A percentile compares a stretch with the other conserved stretches of the same genome.
Conservation (phyloP, 208 protist species). For the Leptomonas seymouri region DNA sequence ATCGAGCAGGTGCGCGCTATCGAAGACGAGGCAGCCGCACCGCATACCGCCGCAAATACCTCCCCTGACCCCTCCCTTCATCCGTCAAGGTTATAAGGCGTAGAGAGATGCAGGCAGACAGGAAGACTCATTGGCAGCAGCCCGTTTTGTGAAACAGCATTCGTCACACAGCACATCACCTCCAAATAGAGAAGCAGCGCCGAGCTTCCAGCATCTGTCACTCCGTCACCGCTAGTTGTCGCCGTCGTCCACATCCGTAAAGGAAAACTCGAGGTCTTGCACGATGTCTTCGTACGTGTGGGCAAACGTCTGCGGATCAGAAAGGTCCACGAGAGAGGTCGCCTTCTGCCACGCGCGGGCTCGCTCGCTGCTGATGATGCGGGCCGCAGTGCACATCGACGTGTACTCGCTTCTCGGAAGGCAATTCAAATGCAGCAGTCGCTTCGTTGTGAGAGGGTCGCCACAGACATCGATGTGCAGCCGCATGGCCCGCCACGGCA, state of each 20-base stretch:
- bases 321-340: conserved; percentile 70
- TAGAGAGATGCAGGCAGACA: no score
- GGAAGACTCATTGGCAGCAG: no score
- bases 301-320: conserved; percentile 80
- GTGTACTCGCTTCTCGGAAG: conserved; percentile 78
- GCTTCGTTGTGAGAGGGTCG: conserved; percentile 54
- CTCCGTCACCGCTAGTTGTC: not conserved
- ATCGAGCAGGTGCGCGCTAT: no score
- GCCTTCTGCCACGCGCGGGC: conserved; percentile 38
- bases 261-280: conserved; percentile 66
- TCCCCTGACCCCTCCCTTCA: no score
- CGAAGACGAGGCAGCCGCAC: no score
- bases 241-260: conserved; percentile 13
- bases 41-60: no score
- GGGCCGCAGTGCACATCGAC: conserved; percentile 38
- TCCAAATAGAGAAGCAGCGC: no score
- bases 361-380: conserved; percentile 40
- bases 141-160: no score
- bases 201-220: no score
- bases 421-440: conserved; percentile 60
- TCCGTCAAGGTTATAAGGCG: no score
- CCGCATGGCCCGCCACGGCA: conserved; percentile 39
- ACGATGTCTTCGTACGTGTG: conserved; percentile 83
- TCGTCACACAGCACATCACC: no score
- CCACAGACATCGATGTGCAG: conserved; percentile 73